These are phyloP conservation scores for Phaeosphaeria sp. DNA, from an alignment of 2,329 filamentous ascomycete species.

Conservation along the genomic window DNA sequence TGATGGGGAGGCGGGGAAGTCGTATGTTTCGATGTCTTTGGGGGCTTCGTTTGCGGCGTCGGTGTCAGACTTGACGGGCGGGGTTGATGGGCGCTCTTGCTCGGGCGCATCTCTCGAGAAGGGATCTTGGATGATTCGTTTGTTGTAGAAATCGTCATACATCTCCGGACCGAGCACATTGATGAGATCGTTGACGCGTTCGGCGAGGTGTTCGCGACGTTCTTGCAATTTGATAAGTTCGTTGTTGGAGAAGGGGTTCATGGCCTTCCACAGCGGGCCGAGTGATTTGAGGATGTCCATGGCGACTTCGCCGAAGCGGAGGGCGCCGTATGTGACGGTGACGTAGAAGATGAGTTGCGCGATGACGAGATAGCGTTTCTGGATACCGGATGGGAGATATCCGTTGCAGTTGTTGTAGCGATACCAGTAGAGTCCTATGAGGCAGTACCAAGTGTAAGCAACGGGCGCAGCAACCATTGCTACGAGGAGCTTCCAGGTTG, in stretches of 20 bases:
- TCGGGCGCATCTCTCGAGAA: constrained; percentile 21
- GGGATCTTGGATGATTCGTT: constrained; percentile 49
- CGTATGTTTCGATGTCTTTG: constrained; percentile 31
- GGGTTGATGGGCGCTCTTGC: constrained; percentile 23
- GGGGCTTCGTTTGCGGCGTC: constrained; percentile 22
- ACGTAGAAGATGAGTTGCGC: constrained; percentile 83
- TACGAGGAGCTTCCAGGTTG: constrained; percentile 51
- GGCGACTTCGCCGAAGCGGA: constrained; percentile 95
- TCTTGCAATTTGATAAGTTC: constrained; percentile 79
- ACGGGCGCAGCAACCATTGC: constrained; percentile 47
- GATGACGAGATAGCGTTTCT: constrained; percentile 68
- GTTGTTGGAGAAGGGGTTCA: constrained; percentile 84
- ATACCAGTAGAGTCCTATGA: constrained; percentile 42
- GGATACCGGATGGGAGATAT: constrained; percentile 77
- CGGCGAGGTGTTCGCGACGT: constrained; percentile 74
- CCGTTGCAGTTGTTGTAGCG: constrained; percentile 76
- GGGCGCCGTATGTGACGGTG: constrained; percentile 86
- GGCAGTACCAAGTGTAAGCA: constrained; percentile 42
- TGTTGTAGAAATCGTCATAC: constrained; percentile 78
- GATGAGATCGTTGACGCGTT: constrained; percentile 87
- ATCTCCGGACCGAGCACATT: constrained; percentile 95
- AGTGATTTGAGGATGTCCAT: constrained; percentile 99
- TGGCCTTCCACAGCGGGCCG: constrained; percentile 81
- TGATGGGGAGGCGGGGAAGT: constrained; percentile 32
- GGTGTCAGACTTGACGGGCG: constrained; percentile 20